phyloP scores from a whole-genome alignment of 2,329 filamentous ascomycete species.

The Trichoderma pleuroti region DNA sequence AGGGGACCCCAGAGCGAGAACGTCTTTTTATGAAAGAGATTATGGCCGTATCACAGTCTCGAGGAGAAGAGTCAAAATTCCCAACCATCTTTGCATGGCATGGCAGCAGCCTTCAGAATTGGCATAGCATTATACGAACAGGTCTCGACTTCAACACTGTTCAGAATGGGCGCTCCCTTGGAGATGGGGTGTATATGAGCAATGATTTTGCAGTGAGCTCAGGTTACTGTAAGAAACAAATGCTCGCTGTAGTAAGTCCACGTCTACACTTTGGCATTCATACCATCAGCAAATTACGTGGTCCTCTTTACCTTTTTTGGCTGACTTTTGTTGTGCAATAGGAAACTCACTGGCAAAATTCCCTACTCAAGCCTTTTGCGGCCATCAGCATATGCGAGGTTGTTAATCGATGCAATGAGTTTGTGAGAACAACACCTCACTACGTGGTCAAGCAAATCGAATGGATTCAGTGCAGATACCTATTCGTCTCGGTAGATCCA shows the following conservation, averaged over 20 bases:
- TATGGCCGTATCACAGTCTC: constrained; percentile 34
- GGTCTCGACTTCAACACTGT: constrained; percentile 69
- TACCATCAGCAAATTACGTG: not conserved
- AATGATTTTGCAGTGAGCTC: constrained; percentile 31
- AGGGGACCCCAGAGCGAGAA: constrained; percentile 86
- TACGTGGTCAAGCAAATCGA: constrained; percentile 72
- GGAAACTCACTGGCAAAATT: constrained; percentile 59
- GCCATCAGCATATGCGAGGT: constrained; percentile 81
- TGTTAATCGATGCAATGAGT: constrained; percentile 67
- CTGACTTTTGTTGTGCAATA: not conserved
- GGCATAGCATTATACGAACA: constrained; percentile 85
- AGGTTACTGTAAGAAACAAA: not conserved
- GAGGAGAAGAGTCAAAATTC: constrained; percentile 35
- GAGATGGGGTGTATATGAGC: constrained; percentile 81
- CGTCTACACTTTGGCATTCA: not conserved
- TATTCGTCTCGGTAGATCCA: constrained; percentile 54
- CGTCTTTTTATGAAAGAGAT: constrained; percentile 66
- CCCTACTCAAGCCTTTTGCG: constrained; percentile 53
- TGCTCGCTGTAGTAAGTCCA: not conserved
- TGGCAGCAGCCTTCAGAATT: constrained; percentile 71
- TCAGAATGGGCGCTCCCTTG: constrained; percentile 65
- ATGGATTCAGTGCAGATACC: constrained; percentile 87
- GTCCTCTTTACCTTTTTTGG: not conserved
- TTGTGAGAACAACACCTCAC: constrained; percentile 52
- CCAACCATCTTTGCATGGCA: constrained; percentile 86